Base-by-base conservation (phyloP, 2,329 filamentous ascomycete genomes). In the Rachicladosporium sp. region DNA sequence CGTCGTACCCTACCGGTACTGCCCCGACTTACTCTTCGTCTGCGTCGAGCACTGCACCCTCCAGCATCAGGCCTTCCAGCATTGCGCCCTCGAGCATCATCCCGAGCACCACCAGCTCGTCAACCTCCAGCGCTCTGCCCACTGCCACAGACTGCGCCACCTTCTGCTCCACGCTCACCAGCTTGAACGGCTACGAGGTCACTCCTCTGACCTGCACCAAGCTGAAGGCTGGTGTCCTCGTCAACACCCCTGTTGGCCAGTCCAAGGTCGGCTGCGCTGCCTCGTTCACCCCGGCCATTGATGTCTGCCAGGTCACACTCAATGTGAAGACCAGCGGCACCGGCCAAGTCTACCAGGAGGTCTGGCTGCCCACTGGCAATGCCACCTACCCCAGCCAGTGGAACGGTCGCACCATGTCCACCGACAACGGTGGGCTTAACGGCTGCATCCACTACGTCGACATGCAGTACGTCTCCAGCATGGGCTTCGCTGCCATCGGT, bases 261-360 rank as follows among this genome's bases (percentile, higher is more conserved):
- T 41, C 38, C 29, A 33, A n/a, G 21, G 38, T 41, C 30, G 23
- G 34, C 30, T 56, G 53, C 41, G 53, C 45, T 29, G 35, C 49
- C 29, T 45, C 45, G 5, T 45, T 51, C 37, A 46, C 45, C 10
- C 47, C 54, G n/a, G 31, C 42, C 7, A 47, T 54, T 35, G 61
- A 65, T 41, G 47, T 65, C 10, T 67, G 64, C 46, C 61, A 64
- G 23, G 51, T 66, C 23, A 54, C 57, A 3, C 49, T 66, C 13
- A 58, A 57, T 35, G 57, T 67, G 10, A 48, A 57, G 2, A 66
- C 64, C 4, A 62, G 60, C 23, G 50, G 54, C 34, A 52, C 56
- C 11, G 63, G 60, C 4, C 56, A 60, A 11, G 58, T 63, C 37
- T 63, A 58, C 37, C 61, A 65, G 55, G 65, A 68, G 50, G 62